Evolutionary conservation across 1,284 basidiomycete species (phyloP), one percentile per base, ranked within the genome.

Genomic region (Trichosporon asahii): DNA sequence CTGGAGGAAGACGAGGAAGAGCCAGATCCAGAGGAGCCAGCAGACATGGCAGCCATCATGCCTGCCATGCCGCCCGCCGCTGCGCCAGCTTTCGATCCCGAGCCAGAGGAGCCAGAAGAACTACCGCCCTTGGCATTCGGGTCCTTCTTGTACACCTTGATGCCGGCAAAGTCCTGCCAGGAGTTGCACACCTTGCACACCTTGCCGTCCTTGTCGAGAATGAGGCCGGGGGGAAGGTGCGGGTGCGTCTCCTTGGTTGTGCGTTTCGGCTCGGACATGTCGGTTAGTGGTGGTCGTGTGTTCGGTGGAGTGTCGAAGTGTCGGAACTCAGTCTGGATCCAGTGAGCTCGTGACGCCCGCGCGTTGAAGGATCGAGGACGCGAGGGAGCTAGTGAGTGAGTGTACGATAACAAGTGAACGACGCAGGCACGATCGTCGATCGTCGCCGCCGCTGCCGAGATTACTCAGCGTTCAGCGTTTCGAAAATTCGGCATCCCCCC

Each of bases 141-240:
- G 49, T 66, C 63, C 68, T 76, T 76, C 76, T 80, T 79, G 73
- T 85, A 75, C 78, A 85, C 71, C 68, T 78, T 77, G 63, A 78
- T 73, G 70, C 89, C 87, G 73, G 86, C 88, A 90, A 90, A 94
- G 79, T 90, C 85, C 61, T 89, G 88, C 84, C 91, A 92, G 57
- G 91, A 89, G 66, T 89, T 92, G 82, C 94, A 94, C 46, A 91
- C 89, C 85, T 93, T 95, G 86, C 95, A 98, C 0, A 92, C 93
- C 83, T 95, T 96, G 27, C 95, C 95, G 76, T 97, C 92, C 31
- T 92, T 91, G 1, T 92, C 94, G 71, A 97, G 84, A 68, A 95
- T 88, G 85, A 93, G 89, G 1, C 93, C 94, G 2, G 91, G 90
- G 0, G 91, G 90, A 0, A 86, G 78, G 68, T 82, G 77, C 9